A percentile compares a stretch with the other conserved stretches of the same genome.
Evolutionary conservation across 164 flowering plant genomes (phyloP).

Genomic region (Cinnamomum micranthum): DNA sequence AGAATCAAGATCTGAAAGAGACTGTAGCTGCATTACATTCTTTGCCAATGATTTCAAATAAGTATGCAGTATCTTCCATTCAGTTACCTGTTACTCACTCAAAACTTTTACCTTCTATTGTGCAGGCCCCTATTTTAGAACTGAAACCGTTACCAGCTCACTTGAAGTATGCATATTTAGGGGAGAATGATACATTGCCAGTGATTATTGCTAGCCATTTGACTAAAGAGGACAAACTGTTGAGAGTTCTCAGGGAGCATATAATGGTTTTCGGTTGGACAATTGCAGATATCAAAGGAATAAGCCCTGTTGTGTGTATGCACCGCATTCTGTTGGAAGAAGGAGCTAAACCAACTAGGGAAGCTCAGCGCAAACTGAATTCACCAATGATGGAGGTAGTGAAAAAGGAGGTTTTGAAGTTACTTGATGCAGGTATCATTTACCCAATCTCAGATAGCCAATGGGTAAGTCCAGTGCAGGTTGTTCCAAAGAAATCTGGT

Average conservation of each 20-base stretch:
- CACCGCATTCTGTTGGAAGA: background rate
- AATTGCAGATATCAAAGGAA: background rate
- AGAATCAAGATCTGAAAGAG: no score
- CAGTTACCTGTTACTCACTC: no score
- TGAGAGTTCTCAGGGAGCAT: background rate
- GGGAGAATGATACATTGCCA: background rate
- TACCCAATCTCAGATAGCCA: no score
- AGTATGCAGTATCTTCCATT: no score
- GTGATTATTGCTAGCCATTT: background rate
- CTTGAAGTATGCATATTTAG: background rate
- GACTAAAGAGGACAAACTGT: background rate
- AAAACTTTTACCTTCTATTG: no score
- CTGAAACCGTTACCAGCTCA: background rate
- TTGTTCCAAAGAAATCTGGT: no score
- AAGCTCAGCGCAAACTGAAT: background rate
- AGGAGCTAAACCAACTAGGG: background rate
- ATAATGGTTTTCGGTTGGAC: background rate
- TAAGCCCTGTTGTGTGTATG: background rate
- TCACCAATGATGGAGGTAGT: background rate
- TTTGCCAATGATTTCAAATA: no score
- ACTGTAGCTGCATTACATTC: no score
- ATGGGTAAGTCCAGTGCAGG: no score
- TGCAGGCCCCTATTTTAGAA: no score
- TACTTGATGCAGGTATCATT: background rate
- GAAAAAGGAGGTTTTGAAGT: background rate